Evolutionary conservation across 805 yeast genomes (phyloP).

Genomic region (Saccharomycopsis capsularis): DNA sequence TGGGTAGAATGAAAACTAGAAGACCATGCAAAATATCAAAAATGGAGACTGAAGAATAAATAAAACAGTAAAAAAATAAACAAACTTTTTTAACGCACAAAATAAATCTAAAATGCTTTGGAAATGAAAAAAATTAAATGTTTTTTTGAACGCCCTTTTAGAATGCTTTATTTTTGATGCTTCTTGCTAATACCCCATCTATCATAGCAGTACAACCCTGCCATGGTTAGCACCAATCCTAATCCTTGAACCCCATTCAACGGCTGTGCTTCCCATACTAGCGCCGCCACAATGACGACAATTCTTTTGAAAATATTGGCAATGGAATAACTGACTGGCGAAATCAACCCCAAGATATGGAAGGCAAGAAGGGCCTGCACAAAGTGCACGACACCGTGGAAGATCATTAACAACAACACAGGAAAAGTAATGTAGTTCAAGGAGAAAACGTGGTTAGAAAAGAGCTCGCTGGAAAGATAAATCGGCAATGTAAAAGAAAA

Average conservation of each 20-base stretch:
- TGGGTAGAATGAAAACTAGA: no score
- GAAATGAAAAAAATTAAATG: neutral
- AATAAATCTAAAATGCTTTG: neutral
- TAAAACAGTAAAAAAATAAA: no score
- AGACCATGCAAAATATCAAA: no score
- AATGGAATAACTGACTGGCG: constrained; percentile 74
- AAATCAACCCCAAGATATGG: constrained; percentile 61
- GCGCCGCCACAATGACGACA: constrained; percentile 58
- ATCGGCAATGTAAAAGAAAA: constrained; percentile 59
- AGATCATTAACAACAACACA: constrained; percentile 35
- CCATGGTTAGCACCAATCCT: constrained; percentile 50
- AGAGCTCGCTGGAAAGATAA: constrained; percentile 51
- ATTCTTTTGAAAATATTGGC: constrained; percentile 74
- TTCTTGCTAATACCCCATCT: constrained; percentile 46
- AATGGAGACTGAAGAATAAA: no score
- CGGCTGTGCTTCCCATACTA: constrained; percentile 53
- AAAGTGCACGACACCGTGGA: constrained; percentile 69
- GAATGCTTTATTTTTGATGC: neutral
- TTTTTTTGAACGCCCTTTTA: constrained; percentile 11
- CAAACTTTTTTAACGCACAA: no score
- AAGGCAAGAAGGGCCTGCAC: constrained; percentile 68
- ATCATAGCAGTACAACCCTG: constrained; percentile 66
- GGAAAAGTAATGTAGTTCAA: constrained; percentile 26
- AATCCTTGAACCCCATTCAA: constrained; percentile 35
- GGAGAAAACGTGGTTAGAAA: constrained; percentile 24